Base-by-base conservation (phyloP, 345 rosid species). In the Cardamine resedifolia region DNA sequence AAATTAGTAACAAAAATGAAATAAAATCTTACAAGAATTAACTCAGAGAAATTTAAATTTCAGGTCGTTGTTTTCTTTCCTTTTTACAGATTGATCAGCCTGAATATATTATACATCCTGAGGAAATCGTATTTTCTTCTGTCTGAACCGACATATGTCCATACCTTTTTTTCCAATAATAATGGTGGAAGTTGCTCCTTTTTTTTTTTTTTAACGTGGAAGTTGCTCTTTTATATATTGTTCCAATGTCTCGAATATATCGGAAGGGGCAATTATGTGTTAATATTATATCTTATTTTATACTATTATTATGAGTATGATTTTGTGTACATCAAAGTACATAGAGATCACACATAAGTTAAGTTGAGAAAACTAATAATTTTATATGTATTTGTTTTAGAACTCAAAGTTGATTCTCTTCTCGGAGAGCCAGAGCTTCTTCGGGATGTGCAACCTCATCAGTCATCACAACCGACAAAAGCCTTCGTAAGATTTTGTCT, bases 261-360 rank as follows among this genome's bases (percentile, higher is more conserved):
- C 43, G 52, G 52, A 24, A 39, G 67, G 19, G 30, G 56, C 39
- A 16, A 75, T 49, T 38, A 16, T 6, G 30, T 60, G 73, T 31
- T 74, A 59, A 41, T 33, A 74, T 30, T 39, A 20, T 41, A 50
- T 47, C 55, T 1, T 63, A 7, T 58, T 66, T 65, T 23, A 45
- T 45, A 33, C 15, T 12, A 66, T 19, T 57, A 18, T 27, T 18
- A 62, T 0, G 49, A 30, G 23, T 24, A 45, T 55, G 41, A 53
- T 68, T 43, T 69, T 47, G 74, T 69, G 75, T 70, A 70, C 79
- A 53, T 55, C 70, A 45, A 53, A 47, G 79, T 76, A 70, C 79
- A 70, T 30, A 56, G 52, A 76, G 58, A 60, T 52, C 63, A 60
- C 56, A 67, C 14, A 52, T n/a, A n/a, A n/a, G n/a, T n/a, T 27